Evolutionary conservation across 176 grass and related monocot genomes (phyloP), one percentile per base, ranked within the genome.

Genomic region (Musa acuminata): DNA sequence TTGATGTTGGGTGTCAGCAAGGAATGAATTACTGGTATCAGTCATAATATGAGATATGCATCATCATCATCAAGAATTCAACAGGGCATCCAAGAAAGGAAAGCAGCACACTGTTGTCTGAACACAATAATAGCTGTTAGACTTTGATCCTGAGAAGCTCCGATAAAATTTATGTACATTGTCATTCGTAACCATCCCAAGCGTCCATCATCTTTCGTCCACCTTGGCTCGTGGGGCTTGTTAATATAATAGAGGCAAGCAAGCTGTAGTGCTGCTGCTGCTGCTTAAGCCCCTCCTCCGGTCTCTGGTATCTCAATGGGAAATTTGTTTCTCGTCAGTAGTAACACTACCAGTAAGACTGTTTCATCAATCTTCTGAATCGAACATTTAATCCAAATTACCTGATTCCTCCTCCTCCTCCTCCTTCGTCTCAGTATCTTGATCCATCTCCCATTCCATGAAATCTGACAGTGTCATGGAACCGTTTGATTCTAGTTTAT

Each of bases 401-500:
- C 79, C 87, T 70, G 49, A 49, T 55, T 75, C 84, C 19, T 29
- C 71, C 9, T 90, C 80, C n/a, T 84, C 87, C 24, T 24, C 71
- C 9, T 90, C 80, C 10, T 65, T 3, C 11, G 83, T 83, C n/a
- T 84, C 87, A 3, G 23, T 10, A 51, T 72, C 83, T 74, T 72
- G 79, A 69, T 87, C 85, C 16, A 49, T 21, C 0, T 77, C 77
- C 94, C 94, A 93, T 52, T 84, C 94, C 88, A 98, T 93, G 67
- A 91, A 89, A 50, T 98, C 94, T 60, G 84, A 87, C 74, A 98
- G 88, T 8, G 90, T 98, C 71, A 77, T 86, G 69, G 79, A 73
- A 26, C 72, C 74, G 19, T 68, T 83, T 7, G 80, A 65, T 1
- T 74, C 90, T 16, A 51, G 26, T 52, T 60, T 81, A 50, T 59